phyloP scores from a whole-genome alignment of 139 green algal genomes.

The Desmodesmus armatus region DNA sequence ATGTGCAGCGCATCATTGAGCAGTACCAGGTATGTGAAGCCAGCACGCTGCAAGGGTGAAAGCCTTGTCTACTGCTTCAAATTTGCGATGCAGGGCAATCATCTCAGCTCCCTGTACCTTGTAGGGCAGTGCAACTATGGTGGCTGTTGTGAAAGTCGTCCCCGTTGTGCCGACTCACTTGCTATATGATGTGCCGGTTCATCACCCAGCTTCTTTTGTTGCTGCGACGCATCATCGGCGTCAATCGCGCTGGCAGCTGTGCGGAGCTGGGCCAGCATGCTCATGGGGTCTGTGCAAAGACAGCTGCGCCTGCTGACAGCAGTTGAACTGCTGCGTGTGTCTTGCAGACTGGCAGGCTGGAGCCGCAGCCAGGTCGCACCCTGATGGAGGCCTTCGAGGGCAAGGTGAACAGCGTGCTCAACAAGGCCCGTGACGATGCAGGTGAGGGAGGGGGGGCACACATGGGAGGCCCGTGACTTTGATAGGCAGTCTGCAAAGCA shows the following conservation, averaged over 20 bases:
- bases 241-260: no score
- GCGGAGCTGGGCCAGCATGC: no score
- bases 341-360: constrained; percentile 77
- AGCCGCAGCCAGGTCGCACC: constrained; percentile 92
- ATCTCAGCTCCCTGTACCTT: no score
- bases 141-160: background rate
- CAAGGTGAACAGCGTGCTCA: constrained; percentile 88
- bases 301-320: background rate
- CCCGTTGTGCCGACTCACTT: no score
- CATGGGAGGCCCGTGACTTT: no score
- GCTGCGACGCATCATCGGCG: no score
- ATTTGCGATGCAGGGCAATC: background rate
- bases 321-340: background rate
- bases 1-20: constrained; percentile 90
- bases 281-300: no score
- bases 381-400: constrained; percentile 97
- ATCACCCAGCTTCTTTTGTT: no score
- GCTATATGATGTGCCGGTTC: no score
- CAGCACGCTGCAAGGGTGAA: background rate
- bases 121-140: background rate
- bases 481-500: no score
- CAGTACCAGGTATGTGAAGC: constrained; percentile 75
- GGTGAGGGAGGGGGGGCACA: no score
- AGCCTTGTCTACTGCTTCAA: background rate
- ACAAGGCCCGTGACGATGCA: constrained; percentile 90